Percentiles rank a stretch among this genome's conserved stretches.
Evolutionary conservation across 2,329 filamentous ascomycete genomes (phyloP).

Genomic region (Colletotrichum neosansevieriae): DNA sequence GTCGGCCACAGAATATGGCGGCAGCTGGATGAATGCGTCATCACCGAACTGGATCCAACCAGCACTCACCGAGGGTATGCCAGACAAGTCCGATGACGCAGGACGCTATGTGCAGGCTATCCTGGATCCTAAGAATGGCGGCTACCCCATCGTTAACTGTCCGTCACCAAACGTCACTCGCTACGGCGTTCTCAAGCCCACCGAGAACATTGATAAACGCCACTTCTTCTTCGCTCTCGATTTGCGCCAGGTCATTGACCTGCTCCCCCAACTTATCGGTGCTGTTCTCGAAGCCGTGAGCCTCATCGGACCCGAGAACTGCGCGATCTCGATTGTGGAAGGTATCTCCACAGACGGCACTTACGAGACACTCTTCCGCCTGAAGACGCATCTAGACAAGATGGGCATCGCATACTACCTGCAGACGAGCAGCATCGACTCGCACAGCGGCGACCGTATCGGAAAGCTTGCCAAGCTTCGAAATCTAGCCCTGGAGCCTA

Average conservation of each 20-base stretch:
- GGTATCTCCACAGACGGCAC: conserved; percentile 68
- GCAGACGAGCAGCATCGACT: conserved; percentile 57
- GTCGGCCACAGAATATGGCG: conserved; percentile 27
- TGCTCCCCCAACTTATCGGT: conserved; percentile 65
- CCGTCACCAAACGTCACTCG: conserved; percentile 41
- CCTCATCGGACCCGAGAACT: conserved; percentile 63
- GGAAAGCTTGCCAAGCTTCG: conserved; percentile 61
- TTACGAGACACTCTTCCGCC: conserved; percentile 58
- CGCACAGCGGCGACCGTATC: conserved; percentile 58
- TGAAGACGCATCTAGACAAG: conserved; percentile 56
- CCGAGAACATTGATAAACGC: conserved; percentile 17
- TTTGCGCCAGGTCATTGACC: conserved; percentile 56
- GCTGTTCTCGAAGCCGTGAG: conserved; percentile 62
- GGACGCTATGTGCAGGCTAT: conserved; percentile 57
- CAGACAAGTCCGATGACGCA: conserved; percentile 25
- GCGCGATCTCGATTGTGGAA: conserved; percentile 67
- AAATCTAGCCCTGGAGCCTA: conserved; percentile 63
- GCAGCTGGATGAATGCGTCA: conserved; percentile 38
- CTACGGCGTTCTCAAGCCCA: conserved; percentile 29
- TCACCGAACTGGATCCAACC: conserved; percentile 30
- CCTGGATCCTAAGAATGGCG: conserved; percentile 35
- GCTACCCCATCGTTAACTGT: conserved; percentile 47
- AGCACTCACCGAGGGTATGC: conserved; percentile 18
- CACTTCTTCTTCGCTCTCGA: conserved; percentile 67
- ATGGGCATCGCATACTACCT: conserved; percentile 58